Base-by-base conservation (phyloP, 2,329 filamentous ascomycete species). In the Botryosphaeria dothidea region DNA sequence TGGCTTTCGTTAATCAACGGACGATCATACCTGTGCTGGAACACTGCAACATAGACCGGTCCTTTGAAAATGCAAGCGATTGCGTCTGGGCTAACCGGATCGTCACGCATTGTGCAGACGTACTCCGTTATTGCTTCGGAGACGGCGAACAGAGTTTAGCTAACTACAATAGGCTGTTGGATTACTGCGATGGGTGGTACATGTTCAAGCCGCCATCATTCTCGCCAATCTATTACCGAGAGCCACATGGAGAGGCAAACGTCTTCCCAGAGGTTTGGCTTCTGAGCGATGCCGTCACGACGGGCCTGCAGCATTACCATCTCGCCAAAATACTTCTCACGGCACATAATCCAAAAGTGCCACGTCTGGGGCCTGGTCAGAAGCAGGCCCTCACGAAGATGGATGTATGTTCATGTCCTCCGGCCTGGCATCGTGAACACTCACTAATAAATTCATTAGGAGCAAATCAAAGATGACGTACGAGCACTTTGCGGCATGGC, bases 201-300 rank as follows among this genome's bases (percentile, higher is more conserved):
- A 71, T 75, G 5, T 73, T 74, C 27, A 79, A 82, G 51, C 85
- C 86, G 1, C 62, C 77, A 1, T 85, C 83, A 1, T 89, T 85
- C 68, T 80, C 81, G 9, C 86, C 86, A 0, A 82, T 87, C 31
- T 87, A 82, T 64, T 79, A 80, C 46, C 74, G 76, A 15, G 80
- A 81, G 25, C 71, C 77, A 2, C 70, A 76, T 5, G 56, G 56
- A 6, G 72, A 69, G 0, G 74, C 75, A 0, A 75, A 80, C 31
- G 76, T 81, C 0, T 89, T 89, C 67, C 86, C 87, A 0, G 81
- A 86, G 57, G 79, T 88, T 2, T 85, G 84, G 77, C 85, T 86
- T 69, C 77, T 85, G 13, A 83, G 82, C 48, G 83, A 84, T 83
- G 87, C 69, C 78, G 83, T 84, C 64, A 85, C 87, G 4, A 85